A percentile compares a stretch with the other conserved stretches of the same genome.
Conservation (phyloP, 495 filamentous ascomycete genomes). For the Copromyces sp. region DNA sequence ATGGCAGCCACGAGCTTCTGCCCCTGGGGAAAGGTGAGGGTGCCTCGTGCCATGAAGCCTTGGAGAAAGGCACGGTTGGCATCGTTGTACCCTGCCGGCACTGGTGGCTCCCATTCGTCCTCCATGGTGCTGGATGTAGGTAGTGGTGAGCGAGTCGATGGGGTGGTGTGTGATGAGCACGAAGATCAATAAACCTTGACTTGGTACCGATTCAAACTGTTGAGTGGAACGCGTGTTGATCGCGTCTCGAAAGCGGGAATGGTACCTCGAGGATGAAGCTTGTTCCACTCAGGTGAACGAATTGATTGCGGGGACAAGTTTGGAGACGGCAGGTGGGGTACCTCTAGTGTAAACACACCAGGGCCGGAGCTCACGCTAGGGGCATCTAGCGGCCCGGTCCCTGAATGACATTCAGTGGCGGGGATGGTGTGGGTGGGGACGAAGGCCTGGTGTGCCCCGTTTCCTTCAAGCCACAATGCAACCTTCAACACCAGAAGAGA, state of each 20-base stretch:
- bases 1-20: conserved; percentile 69
- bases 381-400: background rate
- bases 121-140: conserved; percentile 9
- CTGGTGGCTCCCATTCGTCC: conserved; percentile 18
- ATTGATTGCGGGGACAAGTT: background rate
- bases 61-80: conserved; percentile 88
- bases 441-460: background rate
- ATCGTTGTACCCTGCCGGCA: conserved; percentile 37
- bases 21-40: conserved; percentile 63
- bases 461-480: background rate
- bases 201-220: background rate
- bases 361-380: background rate
- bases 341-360: background rate
- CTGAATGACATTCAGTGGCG: background rate
- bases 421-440: background rate
- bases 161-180: background rate
- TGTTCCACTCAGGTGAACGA: background rate
- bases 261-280: background rate
- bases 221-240: background rate
- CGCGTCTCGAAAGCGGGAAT: background rate
- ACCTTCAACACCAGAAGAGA: background rate
- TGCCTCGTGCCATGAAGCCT: conserved; percentile 69
- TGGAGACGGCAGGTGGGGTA: background rate
- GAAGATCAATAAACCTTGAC: background rate
- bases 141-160: background rate